These are phyloP conservation scores for Crepidotus variabilis DNA, from an alignment of 768 basidiomycete species.

Conservation along the genomic window DNA sequence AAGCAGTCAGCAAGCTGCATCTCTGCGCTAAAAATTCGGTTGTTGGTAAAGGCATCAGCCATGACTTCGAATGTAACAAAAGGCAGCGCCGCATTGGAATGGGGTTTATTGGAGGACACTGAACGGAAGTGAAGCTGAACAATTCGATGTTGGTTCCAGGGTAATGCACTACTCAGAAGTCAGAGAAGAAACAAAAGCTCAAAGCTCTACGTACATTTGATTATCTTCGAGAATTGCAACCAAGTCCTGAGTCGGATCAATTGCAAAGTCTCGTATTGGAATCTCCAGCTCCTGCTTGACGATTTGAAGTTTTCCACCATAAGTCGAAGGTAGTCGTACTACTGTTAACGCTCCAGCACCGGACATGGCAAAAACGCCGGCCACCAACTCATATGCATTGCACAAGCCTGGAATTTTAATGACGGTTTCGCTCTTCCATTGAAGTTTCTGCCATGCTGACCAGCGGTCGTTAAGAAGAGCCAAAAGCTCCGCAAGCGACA, in stretches of 20 bases:
- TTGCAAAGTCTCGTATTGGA: conserved; percentile 50
- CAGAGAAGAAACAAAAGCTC: neutral
- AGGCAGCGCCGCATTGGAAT: neutral
- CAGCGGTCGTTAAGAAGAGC: conserved; percentile 14
- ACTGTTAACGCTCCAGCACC: conserved; percentile 14
- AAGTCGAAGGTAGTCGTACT: conserved; percentile 21
- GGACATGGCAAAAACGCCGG: conserved; percentile 50
- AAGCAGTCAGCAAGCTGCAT: neutral
- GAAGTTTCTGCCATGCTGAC: conserved; percentile 20
- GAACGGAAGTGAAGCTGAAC: conserved; percentile 1
- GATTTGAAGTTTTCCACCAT: conserved; percentile 9
- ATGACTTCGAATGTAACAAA: neutral
- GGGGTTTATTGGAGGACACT: neutral
- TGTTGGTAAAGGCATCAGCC: neutral
- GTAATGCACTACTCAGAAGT: neutral
- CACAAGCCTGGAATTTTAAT: conserved; percentile 15
- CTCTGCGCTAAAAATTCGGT: neutral
- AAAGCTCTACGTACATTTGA: neutral
- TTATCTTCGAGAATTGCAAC: conserved; percentile 36
- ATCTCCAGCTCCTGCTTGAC: conserved; percentile 35
- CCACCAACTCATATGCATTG: conserved; percentile 56
- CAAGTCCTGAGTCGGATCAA: conserved; percentile 62
- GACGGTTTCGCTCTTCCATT: conserved; percentile 11
- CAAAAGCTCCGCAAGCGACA: conserved; percentile 18
- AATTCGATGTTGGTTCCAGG: neutral